phyloP scores from a whole-genome alignment of 345 rosid genomes.

The Gossypium stocksii region DNA sequence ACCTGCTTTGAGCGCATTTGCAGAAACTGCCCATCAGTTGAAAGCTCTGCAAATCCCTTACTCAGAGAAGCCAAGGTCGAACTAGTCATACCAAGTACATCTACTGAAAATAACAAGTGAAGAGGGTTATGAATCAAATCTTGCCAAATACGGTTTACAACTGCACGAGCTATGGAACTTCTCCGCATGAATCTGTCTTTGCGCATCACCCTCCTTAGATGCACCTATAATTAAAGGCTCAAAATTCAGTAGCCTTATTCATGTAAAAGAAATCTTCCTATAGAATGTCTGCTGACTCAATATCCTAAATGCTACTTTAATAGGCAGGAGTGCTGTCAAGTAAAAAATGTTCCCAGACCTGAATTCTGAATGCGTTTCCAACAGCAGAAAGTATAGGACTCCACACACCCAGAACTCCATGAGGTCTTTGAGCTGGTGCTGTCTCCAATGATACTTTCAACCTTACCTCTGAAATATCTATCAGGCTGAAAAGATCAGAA shows the following conservation, averaged over 20 bases:
- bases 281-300: conserved; percentile 12
- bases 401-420: conserved; percentile 92
- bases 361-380: conserved; percentile 95
- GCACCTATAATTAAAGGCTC: conserved; percentile 50
- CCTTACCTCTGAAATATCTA: conserved; percentile 93
- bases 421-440: conserved; percentile 89
- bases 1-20: conserved; percentile 96
- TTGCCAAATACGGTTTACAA: conserved; percentile 82
- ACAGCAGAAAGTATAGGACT: conserved; percentile 90
- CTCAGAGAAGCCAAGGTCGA: conserved; percentile 94
- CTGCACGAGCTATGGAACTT: conserved; percentile 84
- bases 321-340: background rate
- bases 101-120: conserved; percentile 86
- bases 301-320: background rate
- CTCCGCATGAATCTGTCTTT: conserved; percentile 86
- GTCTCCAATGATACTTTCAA: conserved; percentile 86
- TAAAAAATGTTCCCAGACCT: conserved; percentile 41
- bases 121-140: conserved; percentile 96
- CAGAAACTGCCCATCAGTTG: conserved; percentile 93
- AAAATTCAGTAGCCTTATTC: conserved; percentile 17
- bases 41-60: conserved; percentile 97
- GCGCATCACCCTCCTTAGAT: conserved; percentile 91
- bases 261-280: conserved; percentile 16
- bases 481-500: conserved; percentile 53
- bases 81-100: conserved; percentile 99